Evolutionary conservation across 164 flowering plant genomes (phyloP), one percentile per base, ranked within the genome.

Genomic region (Magnolia officinalis): DNA sequence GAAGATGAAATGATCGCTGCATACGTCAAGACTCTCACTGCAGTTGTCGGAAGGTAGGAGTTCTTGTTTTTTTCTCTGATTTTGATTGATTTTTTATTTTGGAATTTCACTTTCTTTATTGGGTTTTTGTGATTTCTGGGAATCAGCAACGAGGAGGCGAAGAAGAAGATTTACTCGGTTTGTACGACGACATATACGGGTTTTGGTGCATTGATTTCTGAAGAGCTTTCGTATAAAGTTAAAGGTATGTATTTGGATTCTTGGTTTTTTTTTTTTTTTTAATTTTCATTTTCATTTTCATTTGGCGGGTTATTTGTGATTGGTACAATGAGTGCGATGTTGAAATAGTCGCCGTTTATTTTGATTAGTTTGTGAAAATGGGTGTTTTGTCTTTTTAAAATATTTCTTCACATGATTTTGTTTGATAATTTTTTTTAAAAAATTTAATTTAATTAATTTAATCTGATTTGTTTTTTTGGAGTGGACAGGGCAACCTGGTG

Each of bases 111-210:
- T 77, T 24, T 78, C 63, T 16, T 51, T 71, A 19, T 50, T 78
- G 70, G 71, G 72, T 37, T 70, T 71, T 21, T 21, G 24, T 6
- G 23, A 64, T 19, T 64, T 21, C 52, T 75, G 49, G 37, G 49
- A 67, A 16, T 76, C 75, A 96, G 98, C 79, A 98, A 94, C 79
- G 99, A 94, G 80, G 98, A 94, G 78, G 99, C 99, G 31, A 94
- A 86, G 90, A 89, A 90, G 91, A 94, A 92, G 88, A 94, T 96
- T 37, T 96, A 96, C 82, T 94, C 98, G 1, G 96, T 94, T 76
- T 90, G 86, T 52, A 96, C 99, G 19, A 82, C 92, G 18, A 89
- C 94, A 0, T 96, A 94, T 78, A 92, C 95, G 51, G 99, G 97
- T 6, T 96, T 96, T 76, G 99, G 99, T 23, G 93, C 95, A 63